These are phyloP conservation scores for Boletales sp. DNA, from an alignment of 768 basidiomycete species.

Conservation along the genomic window DNA sequence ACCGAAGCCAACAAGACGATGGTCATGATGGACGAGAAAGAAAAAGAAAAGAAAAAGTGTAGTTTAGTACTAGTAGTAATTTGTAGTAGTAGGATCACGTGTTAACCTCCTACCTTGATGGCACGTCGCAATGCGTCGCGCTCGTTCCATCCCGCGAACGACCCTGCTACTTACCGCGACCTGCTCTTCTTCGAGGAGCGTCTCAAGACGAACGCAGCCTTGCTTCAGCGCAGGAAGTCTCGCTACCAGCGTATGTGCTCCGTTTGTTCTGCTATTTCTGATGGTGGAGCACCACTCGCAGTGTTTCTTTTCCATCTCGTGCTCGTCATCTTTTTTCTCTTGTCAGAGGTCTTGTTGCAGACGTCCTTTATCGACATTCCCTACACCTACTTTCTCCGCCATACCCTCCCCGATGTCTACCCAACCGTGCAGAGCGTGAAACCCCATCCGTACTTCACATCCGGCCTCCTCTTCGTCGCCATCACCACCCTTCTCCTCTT, in stretches of 20 bases:
- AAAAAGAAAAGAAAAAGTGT: too few relatives aligned
- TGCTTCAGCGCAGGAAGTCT: slow-evolving; percentile 71
- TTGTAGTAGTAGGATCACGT: slow-evolving; percentile 18
- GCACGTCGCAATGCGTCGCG: neutral
- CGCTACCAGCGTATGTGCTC: slow-evolving; percentile 69
- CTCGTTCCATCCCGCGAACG: slow-evolving; percentile 59
- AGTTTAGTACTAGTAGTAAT: slow-evolving; percentile 15
- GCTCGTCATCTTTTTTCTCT: slow-evolving; percentile 63
- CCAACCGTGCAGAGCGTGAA: slow-evolving; percentile 36
- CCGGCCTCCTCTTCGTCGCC: slow-evolving; percentile 80
- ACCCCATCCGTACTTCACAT: slow-evolving; percentile 72
- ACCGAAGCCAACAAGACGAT: too few relatives aligned
- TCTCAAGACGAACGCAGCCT: slow-evolving; percentile 90
- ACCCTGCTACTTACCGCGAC: slow-evolving; percentile 80
- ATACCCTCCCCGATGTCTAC: slow-evolving; percentile 51
- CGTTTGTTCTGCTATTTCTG: slow-evolving; percentile 9
- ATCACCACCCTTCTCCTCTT: slow-evolving; percentile 90
- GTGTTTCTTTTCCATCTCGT: slow-evolving; percentile 76
- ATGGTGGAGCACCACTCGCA: slow-evolving; percentile 29
- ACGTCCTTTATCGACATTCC: slow-evolving; percentile 65
- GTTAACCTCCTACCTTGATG: neutral
- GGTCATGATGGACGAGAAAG: too few relatives aligned
- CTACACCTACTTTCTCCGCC: slow-evolving; percentile 49
- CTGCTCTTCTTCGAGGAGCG: slow-evolving; percentile 92
- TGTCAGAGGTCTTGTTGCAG: slow-evolving; percentile 70